These are phyloP conservation scores for Pezicula radicicola DNA, from an alignment of 2,329 filamentous ascomycete genomes.

Conservation along the genomic window DNA sequence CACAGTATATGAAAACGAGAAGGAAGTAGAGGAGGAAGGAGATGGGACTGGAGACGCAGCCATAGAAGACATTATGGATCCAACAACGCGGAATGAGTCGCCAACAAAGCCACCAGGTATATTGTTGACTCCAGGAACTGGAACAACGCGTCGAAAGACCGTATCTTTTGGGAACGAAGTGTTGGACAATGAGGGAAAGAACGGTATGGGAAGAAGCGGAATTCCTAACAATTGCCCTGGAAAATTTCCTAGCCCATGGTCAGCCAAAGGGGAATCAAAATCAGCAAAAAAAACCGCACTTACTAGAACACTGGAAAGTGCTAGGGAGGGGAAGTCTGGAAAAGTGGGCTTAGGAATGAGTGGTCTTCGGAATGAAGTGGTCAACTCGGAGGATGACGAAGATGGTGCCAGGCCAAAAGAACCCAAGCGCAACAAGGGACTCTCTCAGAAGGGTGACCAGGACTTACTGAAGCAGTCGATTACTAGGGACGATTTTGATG, in stretches of 20 bases:
- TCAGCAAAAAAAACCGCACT: conserved; percentile 38
- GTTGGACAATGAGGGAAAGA: conserved; percentile 20
- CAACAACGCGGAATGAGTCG: conserved; percentile 25
- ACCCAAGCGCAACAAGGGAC: background rate
- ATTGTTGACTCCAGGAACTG: conserved; percentile 61
- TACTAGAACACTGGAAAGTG: conserved; percentile 43
- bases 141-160: conserved; percentile 57
- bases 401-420: background rate
- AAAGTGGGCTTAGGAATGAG: background rate
- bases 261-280: conserved; percentile 14
- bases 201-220: conserved; percentile 18
- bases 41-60: conserved; percentile 5
- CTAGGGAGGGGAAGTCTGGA: conserved; percentile 27
- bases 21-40: conserved; percentile 13
- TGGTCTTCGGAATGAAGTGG: background rate
- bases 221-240: conserved; percentile 27
- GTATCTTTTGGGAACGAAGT: conserved; percentile 63
- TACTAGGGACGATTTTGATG: conserved; percentile 38
- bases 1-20: conserved; percentile 24
- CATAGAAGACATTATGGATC: conserved; percentile 20
- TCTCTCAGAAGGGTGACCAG: conserved; percentile 7
- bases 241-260: conserved; percentile 28
- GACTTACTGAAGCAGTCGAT: conserved; percentile 11
- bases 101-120: conserved; percentile 44
- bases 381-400: background rate